phyloP scores from a whole-genome alignment of 495 filamentous ascomycete genomes.

The Tuber calosporum region DNA sequence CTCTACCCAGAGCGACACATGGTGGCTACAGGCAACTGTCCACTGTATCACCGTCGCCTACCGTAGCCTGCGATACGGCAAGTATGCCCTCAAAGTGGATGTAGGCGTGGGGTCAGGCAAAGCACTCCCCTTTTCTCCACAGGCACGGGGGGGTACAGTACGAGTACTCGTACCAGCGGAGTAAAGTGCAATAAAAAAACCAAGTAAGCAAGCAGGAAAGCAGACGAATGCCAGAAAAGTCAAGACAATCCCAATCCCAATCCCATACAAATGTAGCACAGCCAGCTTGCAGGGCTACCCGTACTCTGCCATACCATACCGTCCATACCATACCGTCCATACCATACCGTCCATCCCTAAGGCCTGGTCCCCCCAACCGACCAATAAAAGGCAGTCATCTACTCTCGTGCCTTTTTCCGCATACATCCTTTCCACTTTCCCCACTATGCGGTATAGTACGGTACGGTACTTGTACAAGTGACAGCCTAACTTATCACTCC shows the following conservation, averaged over 20 bases:
- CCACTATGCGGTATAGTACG: neutral
- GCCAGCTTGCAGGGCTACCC: neutral
- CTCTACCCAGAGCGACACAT: neutral
- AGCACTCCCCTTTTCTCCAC: neutral
- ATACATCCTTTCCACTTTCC: neutral
- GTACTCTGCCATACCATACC: neutral
- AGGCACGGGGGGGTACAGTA: too few relatives aligned
- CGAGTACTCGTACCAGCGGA: neutral
- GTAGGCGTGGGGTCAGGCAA: neutral
- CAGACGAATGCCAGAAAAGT: neutral
- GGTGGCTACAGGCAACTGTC: neutral
- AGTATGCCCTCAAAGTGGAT: neutral
- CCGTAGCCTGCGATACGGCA: neutral
- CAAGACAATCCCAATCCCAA: neutral
- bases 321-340: neutral
- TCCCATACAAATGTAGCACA: neutral
- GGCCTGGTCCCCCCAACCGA: neutral
- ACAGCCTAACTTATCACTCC: neutral
- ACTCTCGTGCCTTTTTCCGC: neutral
- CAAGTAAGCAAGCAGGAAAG: neutral
- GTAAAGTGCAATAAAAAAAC: neutral
- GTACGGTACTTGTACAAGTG: too few relatives aligned
- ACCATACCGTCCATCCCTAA: neutral
- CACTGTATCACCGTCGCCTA: neutral
- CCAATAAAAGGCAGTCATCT: constrained; percentile 4